Conservation (phyloP, 179 eudicot species). For the Corrigiola litoralis region DNA sequence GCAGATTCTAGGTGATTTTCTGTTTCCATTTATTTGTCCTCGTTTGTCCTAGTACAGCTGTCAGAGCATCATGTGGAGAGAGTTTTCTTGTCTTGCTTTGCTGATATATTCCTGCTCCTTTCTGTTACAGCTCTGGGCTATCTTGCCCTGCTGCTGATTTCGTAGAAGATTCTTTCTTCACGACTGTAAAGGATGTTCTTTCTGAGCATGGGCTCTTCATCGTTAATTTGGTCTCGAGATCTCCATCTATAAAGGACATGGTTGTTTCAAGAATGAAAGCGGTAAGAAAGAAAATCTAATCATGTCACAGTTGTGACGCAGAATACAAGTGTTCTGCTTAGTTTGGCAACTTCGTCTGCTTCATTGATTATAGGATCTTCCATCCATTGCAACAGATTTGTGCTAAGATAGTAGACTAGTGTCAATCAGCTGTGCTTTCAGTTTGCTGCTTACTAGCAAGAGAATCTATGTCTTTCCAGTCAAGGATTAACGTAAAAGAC, state of each 20-base stretch:
- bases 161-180: conserved; percentile 72
- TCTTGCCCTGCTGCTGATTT: conserved; percentile 89
- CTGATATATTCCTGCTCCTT: neutral
- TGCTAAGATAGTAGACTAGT: neutral
- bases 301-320: neutral
- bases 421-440: too few species aligned
- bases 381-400: neutral
- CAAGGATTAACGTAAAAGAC: neutral
- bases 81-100: too few species aligned
- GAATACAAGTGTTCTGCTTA: too few species aligned
- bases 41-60: neutral
- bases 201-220: conserved; percentile 82
- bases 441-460: neutral
- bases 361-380: neutral
- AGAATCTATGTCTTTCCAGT: neutral
- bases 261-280: conserved; percentile 65
- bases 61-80: neutral
- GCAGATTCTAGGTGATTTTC: conserved; percentile 65
- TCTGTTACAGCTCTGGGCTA: conserved; percentile 70
- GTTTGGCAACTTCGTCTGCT: neutral
- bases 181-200: conserved; percentile 48
- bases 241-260: conserved; percentile 55
- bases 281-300: conserved; percentile 43
- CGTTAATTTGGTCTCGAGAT: conserved; percentile 88
- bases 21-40: neutral